Percentiles rank a stretch among this genome's conserved stretches.
Evolutionary conservation across 75 land plant species (phyloP).

Genomic region (Pinus taeda): DNA sequence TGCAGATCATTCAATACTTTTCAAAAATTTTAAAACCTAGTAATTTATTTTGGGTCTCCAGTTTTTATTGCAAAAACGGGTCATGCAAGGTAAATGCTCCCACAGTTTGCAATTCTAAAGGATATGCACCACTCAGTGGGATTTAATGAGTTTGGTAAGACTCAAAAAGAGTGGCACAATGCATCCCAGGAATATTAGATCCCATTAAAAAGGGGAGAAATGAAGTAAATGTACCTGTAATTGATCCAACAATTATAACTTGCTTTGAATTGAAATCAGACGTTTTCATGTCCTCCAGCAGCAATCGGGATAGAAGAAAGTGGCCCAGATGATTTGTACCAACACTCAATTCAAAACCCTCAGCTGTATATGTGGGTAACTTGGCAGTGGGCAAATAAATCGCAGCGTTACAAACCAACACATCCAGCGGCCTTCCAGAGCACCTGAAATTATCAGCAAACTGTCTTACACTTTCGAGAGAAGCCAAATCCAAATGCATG

Average conservation of each 20-base stretch:
- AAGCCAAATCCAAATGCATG: conserved; percentile 97
- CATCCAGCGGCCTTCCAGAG: conserved; percentile 78
- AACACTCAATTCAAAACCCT: conserved; percentile 95
- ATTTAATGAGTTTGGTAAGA: too few species aligned
- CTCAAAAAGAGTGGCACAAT: too few species aligned
- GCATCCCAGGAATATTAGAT: neutral
- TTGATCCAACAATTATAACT: conserved; percentile 95
- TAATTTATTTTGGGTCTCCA: neutral
- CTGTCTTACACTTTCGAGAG: conserved; percentile 91
- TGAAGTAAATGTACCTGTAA: conserved; percentile 60
- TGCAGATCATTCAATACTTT: neutral
- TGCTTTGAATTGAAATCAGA: conserved; percentile 70
- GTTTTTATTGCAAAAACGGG: neutral
- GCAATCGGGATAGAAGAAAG: conserved; percentile 71
- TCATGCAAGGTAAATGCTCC: neutral
- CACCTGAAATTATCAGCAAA: conserved; percentile 80
- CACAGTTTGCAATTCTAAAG: neutral
- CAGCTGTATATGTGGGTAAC: conserved; percentile 87
- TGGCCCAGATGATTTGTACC: conserved; percentile 98
- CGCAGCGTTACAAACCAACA: conserved; percentile 98
- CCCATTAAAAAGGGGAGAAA: neutral
- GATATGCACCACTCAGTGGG: neutral
- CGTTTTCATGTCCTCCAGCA: conserved; percentile 74
- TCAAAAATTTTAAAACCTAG: neutral
- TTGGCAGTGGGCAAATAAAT: conserved; percentile 93